These are phyloP conservation scores for Ambrosia trifida DNA, from an alignment of 129 eudicot genomes.

Conservation along the genomic window DNA sequence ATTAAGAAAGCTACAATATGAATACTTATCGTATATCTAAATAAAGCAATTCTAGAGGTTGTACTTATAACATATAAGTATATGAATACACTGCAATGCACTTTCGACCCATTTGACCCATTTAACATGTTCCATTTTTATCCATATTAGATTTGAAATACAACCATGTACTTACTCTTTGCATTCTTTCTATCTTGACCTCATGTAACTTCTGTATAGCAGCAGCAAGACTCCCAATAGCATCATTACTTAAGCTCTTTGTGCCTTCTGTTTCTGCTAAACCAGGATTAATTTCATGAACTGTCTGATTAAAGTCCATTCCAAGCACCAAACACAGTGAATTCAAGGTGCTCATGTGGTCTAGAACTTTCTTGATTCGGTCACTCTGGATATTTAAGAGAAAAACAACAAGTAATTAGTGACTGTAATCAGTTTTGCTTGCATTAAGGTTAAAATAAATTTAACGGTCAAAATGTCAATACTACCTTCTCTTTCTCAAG, in stretches of 20 bases:
- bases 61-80: not conserved
- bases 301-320: constrained; percentile 62
- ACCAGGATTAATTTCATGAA: constrained; percentile 70
- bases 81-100: not conserved
- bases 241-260: constrained; percentile 53
- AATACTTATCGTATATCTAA: not conserved
- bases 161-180: constrained; percentile 46
- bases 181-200: constrained; percentile 75
- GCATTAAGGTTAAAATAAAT: not conserved
- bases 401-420: constrained; percentile 6
- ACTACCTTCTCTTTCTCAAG: constrained; percentile 85
- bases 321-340: constrained; percentile 86
- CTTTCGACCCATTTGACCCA: not conserved
- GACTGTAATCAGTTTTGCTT: not conserved
- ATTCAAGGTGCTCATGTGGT: constrained; percentile 50
- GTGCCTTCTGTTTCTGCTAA: constrained; percentile 55
- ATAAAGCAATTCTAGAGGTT: not conserved
- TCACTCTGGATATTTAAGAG: constrained; percentile 57
- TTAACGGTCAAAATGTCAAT: not conserved
- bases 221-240: constrained; percentile 52
- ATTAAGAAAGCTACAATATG: not conserved
- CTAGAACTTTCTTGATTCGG: constrained; percentile 66
- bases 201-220: constrained; percentile 63
- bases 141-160: not conserved
- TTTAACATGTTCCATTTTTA: not conserved